Evolutionary conservation across 148 eudicot species (phyloP).

Genomic region (Spergularia bocconei): DNA sequence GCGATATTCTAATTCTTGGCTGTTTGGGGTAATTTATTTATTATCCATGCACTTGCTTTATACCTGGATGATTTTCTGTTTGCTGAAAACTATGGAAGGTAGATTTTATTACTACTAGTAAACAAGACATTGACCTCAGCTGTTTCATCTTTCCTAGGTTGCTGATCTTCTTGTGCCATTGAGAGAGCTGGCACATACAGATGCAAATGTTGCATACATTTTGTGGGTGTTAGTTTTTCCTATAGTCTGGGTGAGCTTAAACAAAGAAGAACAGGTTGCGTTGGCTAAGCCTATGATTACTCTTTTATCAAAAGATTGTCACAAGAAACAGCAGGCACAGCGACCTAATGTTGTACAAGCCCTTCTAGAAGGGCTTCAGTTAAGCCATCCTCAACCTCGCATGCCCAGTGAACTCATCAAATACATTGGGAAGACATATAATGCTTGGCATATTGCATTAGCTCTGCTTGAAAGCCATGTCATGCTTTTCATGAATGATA

Average conservation of each 20-base stretch:
- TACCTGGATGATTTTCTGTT: not conserved
- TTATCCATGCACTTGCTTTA: not conserved
- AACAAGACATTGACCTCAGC: not conserved
- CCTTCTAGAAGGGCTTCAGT: slow-evolving; percentile 92
- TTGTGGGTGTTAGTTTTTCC: slow-evolving; percentile 98
- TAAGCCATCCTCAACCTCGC: slow-evolving; percentile 99
- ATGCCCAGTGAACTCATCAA: slow-evolving; percentile 99
- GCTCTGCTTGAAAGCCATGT: slow-evolving; percentile 97
- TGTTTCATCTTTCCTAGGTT: slow-evolving; percentile 49
- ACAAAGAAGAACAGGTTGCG: slow-evolving; percentile 90
- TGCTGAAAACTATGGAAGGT: not conserved
- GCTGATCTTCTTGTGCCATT: slow-evolving; percentile 88
- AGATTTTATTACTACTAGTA: not conserved
- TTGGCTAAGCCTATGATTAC: slow-evolving; percentile 96
- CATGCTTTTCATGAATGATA: slow-evolving; percentile 81
- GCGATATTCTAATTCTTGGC: too few species aligned
- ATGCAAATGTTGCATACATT: slow-evolving; percentile 99
- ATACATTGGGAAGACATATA: slow-evolving; percentile 93
- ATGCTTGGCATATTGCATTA: slow-evolving; percentile 98
- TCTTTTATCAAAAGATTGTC: slow-evolving; percentile 93
- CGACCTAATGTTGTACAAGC: slow-evolving; percentile 99
- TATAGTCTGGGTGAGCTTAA: slow-evolving; percentile 95
- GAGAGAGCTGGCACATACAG: slow-evolving; percentile 97
- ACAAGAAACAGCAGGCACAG: slow-evolving; percentile 80
- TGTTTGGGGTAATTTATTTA: not conserved